Conservation (phyloP, 768 basidiomycete genomes). For the Auricularia sp. region DNA sequence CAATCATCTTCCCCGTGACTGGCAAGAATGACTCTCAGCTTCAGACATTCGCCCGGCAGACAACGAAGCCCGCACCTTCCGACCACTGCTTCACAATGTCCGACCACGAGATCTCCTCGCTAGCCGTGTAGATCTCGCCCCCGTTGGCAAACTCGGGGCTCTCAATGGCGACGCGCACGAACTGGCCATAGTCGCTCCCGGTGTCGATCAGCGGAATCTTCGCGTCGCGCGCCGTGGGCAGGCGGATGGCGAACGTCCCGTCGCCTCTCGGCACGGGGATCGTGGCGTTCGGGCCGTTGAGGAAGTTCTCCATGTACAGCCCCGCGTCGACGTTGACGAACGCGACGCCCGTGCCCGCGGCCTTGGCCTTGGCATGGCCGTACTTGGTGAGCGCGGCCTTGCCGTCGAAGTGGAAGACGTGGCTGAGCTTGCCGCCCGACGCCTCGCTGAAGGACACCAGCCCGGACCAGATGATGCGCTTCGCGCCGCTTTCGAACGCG, state of each 20-base stretch:
- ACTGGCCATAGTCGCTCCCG: not conserved
- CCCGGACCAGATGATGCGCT: not conserved
- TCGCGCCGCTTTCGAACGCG: not conserved
- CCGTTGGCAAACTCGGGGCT: not conserved
- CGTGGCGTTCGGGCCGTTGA: not conserved
- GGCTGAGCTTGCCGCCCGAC: not conserved
- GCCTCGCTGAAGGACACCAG: not conserved
- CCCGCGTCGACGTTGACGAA: constrained; percentile 14
- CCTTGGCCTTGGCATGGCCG: not conserved
- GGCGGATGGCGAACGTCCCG: not conserved
- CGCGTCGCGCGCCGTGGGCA: not conserved
- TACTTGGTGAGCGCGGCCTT: not conserved
- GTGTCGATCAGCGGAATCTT: not conserved
- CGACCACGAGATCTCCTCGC: not conserved
- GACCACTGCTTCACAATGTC: not conserved
- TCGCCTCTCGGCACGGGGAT: not conserved
- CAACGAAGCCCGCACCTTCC: not conserved
- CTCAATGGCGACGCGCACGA: not conserved
- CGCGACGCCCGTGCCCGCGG: constrained; percentile 15
- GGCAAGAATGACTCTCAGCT: too few relatives aligned
- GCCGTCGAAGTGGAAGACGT: not conserved
- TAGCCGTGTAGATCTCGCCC: not conserved
- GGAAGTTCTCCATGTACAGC: not conserved
- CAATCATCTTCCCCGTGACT: not conserved
- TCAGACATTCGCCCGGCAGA: too few relatives aligned